Conservation (phyloP, 305 asterid species). For the Rubia peregrina region DNA sequence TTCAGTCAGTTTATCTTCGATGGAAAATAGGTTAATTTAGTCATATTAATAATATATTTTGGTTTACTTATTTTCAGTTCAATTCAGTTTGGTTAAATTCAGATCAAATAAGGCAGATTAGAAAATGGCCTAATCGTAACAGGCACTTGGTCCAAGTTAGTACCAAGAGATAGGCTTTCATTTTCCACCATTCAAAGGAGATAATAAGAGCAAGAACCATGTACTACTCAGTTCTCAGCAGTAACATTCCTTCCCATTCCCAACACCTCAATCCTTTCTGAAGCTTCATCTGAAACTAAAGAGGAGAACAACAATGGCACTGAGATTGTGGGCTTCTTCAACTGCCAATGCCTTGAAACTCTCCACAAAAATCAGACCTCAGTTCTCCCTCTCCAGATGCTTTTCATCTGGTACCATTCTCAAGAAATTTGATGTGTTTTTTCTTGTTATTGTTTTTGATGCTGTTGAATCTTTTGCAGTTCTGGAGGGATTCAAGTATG, state of each 20-base stretch:
- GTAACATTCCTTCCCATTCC: constrained; percentile 5
- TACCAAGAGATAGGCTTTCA: constrained; percentile 54
- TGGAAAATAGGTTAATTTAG: too few relatives aligned
- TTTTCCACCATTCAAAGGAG: constrained; percentile 70
- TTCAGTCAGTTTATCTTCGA: too few relatives aligned
- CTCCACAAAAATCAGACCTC: constrained; percentile 39
- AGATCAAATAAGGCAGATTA: too few relatives aligned
- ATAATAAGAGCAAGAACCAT: constrained; percentile 32
- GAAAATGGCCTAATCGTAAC: background rate
- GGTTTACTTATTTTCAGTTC: too few relatives aligned
- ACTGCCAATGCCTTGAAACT: constrained; percentile 77
- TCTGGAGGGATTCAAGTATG: constrained; percentile 70
- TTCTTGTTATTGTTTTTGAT: background rate
- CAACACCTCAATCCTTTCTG: background rate
- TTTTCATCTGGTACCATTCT: constrained; percentile 52
- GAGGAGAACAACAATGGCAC: constrained; percentile 46
- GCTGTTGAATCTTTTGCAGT: constrained; percentile 30
- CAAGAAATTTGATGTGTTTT: background rate
- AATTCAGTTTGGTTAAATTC: too few relatives aligned
- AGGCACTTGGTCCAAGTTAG: constrained; percentile 2
- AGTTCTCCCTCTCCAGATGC: constrained; percentile 58
- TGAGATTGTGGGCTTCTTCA: constrained; percentile 97
- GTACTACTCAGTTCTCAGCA: background rate
- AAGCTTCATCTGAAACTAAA: background rate
- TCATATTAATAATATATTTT: too few relatives aligned